phyloP scores from a whole-genome alignment of 805 yeast species.

The Hermanozyma aechmeae region DNA sequence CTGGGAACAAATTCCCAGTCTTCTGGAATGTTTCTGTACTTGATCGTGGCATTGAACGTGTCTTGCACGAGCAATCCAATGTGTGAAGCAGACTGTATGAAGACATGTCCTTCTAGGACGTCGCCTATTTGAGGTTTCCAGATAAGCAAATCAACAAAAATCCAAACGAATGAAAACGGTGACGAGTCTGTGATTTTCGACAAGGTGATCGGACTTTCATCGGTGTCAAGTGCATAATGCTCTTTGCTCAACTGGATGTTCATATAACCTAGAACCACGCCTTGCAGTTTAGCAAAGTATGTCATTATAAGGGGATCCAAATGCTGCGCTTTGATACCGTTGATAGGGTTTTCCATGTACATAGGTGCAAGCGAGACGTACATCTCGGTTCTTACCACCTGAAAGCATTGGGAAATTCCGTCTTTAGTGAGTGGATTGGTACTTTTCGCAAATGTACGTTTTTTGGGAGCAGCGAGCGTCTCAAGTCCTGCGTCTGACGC shows the following conservation, averaged over 20 bases:
- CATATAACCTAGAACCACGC: slow-evolving; percentile 76
- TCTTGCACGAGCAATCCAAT: slow-evolving; percentile 87
- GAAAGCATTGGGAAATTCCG: slow-evolving; percentile 64
- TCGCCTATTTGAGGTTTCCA: slow-evolving; percentile 94
- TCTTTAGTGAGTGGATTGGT: slow-evolving; percentile 28
- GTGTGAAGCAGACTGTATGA: slow-evolving; percentile 92
- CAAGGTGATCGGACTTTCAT: slow-evolving; percentile 33
- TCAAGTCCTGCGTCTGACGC: slow-evolving; percentile 1
- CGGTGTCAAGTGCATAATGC: slow-evolving; percentile 19
- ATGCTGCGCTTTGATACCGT: slow-evolving; percentile 82
- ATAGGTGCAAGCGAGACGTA: slow-evolving; percentile 87
- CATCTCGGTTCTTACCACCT: slow-evolving; percentile 46
- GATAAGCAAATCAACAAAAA: slow-evolving; percentile 67
- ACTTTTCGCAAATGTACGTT: slow-evolving; percentile 12
- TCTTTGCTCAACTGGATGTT: slow-evolving; percentile 34
- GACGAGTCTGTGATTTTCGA: slow-evolving; percentile 69
- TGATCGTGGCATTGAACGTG: slow-evolving; percentile 89
- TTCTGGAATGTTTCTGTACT: slow-evolving; percentile 75
- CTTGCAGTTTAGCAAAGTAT: slow-evolving; percentile 60
- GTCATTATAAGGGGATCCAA: slow-evolving; percentile 85
- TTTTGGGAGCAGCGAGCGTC: slow-evolving; percentile 1
- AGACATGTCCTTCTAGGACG: slow-evolving; percentile 72
- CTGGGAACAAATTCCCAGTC: slow-evolving; percentile 79
- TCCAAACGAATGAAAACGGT: slow-evolving; percentile 87
- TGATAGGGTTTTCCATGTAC: slow-evolving; percentile 55